Evolutionary conservation across 1,139 yeast species (phyloP).

Genomic region (Lodderomyces parapsilosis): DNA sequence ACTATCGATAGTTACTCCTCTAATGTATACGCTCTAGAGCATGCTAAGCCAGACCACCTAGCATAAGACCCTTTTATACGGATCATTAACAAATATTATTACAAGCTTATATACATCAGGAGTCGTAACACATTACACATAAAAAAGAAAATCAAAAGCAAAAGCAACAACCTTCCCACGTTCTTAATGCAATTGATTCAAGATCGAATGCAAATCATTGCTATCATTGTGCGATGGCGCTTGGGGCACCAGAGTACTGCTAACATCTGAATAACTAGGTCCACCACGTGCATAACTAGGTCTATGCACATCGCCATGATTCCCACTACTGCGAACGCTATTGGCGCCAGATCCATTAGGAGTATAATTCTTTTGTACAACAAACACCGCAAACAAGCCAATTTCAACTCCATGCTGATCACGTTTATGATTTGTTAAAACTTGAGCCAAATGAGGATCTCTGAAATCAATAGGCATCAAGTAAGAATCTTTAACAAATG

Average conservation of each 20-base stretch:
- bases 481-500: conserved; percentile 65
- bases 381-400: conserved; percentile 46
- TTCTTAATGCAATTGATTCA: conserved; percentile 2
- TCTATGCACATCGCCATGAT: not conserved
- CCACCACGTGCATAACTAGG: conserved; percentile 2
- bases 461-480: conserved; percentile 46
- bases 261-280: not conserved
- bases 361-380: conserved; percentile 44
- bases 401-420: conserved; percentile 16
- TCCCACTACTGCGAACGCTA: not conserved
- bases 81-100: conserved; percentile 1
- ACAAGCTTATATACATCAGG: not conserved
- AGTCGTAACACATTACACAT: conserved; percentile 1
- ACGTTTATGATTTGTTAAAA: conserved; percentile 20
- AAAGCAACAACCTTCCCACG: not conserved
- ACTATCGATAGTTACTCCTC: not conserved
- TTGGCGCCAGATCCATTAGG: conserved; percentile 14
- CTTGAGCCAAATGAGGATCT: conserved; percentile 26
- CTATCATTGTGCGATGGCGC: not conserved
- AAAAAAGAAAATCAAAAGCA: not conserved
- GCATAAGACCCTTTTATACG: not conserved
- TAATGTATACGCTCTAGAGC: not conserved
- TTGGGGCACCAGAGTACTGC: not conserved
- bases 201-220: conserved; percentile 2
- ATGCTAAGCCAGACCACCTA: not conserved